phyloP scores from a whole-genome alignment of 2,329 filamentous ascomycete species.

The Cordyceps tenuipes region DNA sequence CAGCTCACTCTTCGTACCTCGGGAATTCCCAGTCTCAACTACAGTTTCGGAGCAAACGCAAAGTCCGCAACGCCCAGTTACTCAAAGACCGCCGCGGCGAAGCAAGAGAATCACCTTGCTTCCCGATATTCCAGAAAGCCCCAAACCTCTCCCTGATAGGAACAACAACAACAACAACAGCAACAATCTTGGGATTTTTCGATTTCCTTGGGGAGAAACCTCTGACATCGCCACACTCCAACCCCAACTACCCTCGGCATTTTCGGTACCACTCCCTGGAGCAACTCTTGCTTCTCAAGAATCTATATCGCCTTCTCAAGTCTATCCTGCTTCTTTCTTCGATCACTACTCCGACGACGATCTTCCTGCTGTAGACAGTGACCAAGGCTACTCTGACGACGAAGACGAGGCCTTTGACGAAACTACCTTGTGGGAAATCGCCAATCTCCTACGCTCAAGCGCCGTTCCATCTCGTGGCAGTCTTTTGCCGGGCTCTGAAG shows the following conservation, averaged over 20 bases:
- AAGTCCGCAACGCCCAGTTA: conserved; percentile 32
- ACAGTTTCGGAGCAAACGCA: conserved; percentile 5
- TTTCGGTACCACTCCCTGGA: conserved; percentile 39
- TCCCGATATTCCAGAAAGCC: conserved; percentile 56
- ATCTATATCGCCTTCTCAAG: conserved; percentile 19
- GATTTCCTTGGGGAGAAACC: conserved; percentile 57
- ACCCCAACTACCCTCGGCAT: conserved; percentile 23
- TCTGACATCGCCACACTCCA: conserved; percentile 46
- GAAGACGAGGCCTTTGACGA: conserved; percentile 52
- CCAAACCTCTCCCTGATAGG: conserved; percentile 49
- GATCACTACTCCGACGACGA: conserved; percentile 52
- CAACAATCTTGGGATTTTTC: conserved; percentile 55
- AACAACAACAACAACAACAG: no score
- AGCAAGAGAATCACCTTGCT: conserved; percentile 50
- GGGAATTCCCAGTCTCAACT: neutral
- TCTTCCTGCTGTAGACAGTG: conserved; percentile 26
- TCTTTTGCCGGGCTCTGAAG: conserved; percentile 30
- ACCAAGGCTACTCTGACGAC: conserved; percentile 25
- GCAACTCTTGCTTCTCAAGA: conserved; percentile 30
- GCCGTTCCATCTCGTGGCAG: conserved; percentile 44
- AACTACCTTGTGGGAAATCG: conserved; percentile 56
- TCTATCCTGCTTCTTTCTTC: conserved; percentile 47
- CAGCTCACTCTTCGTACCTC: neutral
- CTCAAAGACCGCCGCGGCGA: conserved; percentile 45
- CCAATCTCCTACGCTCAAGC: conserved; percentile 46